Evolutionary conservation across 345 rosid genomes (phyloP), one percentile per base, ranked within the genome.

Genomic region (Carallia pectinifolia): DNA sequence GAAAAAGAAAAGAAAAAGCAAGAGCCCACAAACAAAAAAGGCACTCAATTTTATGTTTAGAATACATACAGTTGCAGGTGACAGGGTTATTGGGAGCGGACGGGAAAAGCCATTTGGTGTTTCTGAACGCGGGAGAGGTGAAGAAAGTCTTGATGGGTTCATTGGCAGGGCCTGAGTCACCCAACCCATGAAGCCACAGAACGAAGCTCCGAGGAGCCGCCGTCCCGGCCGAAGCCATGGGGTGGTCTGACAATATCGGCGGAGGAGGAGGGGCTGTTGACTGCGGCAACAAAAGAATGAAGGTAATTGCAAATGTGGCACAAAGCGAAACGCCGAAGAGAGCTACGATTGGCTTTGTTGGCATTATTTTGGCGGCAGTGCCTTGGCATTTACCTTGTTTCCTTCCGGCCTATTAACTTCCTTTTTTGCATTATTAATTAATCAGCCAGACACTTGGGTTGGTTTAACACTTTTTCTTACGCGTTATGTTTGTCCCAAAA

Each of bases 81-180:
- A 90, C 93, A 6, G 91, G 77, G 63, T 48, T 84, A 71, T 75
- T 2, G 68, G 96, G 92, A 83, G 97, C 97, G 66, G 92, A 85
- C 72, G 96, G 98, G 81, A 90, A 93, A 60, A 86, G 86, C 93
- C 97, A 93, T 64, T 80, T 85, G 79, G 96, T 80, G 76, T 66
- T 64, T 18, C 72, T 71, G 66, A 90, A 89, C 82, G 84, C 82
- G 0, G 85, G 79, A 19, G 92, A 85, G 37, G 84, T 81, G 84
- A 90, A 89, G 79, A 81, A 47, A 31, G 89, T 76, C 76, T 79
- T 89, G 84, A 90, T 86, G 72, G 90, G 93, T 80, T 89, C 93
- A 75, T 93, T 93, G 5, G 92, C 93, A 36, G 97, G 98, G 70
- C 98, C 96, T 0, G 97, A 89, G 70, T 90, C 93, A 9, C 97